Evolutionary conservation across 1,139 yeast species (phyloP), one percentile per base, ranked within the genome.

Genomic region (Kluyveromyces marxianus): DNA sequence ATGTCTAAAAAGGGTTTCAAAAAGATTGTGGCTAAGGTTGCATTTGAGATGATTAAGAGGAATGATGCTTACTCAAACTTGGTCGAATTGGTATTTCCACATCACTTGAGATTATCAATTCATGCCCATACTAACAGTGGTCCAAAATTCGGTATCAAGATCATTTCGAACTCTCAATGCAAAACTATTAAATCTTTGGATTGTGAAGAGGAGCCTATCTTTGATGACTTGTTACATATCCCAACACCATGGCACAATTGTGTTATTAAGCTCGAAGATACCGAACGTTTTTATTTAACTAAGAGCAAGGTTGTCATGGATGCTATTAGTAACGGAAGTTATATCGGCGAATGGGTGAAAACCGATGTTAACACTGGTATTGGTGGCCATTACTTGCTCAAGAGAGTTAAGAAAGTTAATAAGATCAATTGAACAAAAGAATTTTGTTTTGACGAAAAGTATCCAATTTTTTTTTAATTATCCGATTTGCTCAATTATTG

Each of bases 191-290:
- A 56, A 43, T 60, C 66, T 14, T 55, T 70, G 39, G 65, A 65
- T 34, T 64, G 63, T n/a, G 55, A 60, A 29, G 66, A 61, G 31
- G 75, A 72, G 47, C 71, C 71, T 4, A 54, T 54, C 28, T 68
- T 59, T 54, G 71, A 67, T 35, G 81, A 76, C 52, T 65, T 76
- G 50, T 69, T 79, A 48, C 84, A 79, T 55, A 77, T 79, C 49
- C 83, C 84, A 39, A 78, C 83, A 0, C 83, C 84, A 37, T 79
- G 83, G 83, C 84, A 78, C 59, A 79, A 79, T 55, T 67, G 78
- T 45, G 72, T 78, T 25, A 74, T 75, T 30, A 69, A 70, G 43
- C 63, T 76, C 43, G 57, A 55, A 39, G 61, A 70, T n/a, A 57
- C 54, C 37, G 51, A 54, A 7, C 52, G 50, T 28, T 60, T 47